These are phyloP conservation scores for Trichomonas tenax DNA, from an alignment of 208 protist genomes.

Conservation along the genomic window DNA sequence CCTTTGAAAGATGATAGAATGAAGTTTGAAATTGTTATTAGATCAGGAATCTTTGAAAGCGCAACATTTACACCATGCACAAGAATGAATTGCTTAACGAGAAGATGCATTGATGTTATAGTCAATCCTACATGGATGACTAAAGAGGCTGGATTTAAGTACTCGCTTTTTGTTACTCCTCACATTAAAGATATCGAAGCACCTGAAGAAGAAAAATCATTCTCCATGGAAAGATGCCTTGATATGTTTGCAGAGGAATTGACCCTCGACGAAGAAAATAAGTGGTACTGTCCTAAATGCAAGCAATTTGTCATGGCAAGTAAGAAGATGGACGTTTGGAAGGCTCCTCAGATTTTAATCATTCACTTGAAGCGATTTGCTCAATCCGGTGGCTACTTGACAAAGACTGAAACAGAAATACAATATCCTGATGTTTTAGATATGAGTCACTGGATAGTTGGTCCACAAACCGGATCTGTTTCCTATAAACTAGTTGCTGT, in stretches of 20 bases:
- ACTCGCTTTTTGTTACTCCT: background rate
- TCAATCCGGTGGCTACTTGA: background rate
- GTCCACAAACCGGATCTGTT: background rate
- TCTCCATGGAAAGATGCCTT: background rate
- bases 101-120: background rate
- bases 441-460: background rate
- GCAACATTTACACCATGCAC: background rate
- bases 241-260: background rate
- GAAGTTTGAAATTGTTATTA: background rate
- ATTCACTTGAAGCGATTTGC: constrained; percentile 16
- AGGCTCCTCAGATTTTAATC: background rate
- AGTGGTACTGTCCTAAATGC: constrained; percentile 1
- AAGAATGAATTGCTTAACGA: background rate
- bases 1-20: background rate
- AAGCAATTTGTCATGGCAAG: background rate
- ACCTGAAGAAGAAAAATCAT: background rate
- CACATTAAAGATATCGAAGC: background rate
- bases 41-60: background rate
- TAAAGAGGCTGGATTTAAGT: background rate
- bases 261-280: background rate
- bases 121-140: background rate
- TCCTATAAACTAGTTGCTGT: background rate
- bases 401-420: background rate
- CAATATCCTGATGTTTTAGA: background rate
- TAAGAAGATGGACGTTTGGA: constrained; percentile 20